phyloP scores from a whole-genome alignment of 345 rosid genomes.

The Citrus hindsii region DNA sequence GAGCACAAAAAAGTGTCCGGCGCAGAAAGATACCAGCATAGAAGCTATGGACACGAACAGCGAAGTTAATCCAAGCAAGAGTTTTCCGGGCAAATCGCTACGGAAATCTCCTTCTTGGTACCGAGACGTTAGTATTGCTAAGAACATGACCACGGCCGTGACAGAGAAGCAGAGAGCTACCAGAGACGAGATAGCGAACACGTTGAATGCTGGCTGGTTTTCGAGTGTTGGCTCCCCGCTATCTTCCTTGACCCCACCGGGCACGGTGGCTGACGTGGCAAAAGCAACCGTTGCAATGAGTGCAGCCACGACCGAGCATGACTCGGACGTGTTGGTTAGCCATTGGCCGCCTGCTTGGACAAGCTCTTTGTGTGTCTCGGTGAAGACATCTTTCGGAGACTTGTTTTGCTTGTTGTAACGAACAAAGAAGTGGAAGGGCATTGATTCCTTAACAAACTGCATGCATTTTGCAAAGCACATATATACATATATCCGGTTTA shows the following conservation, averaged over 20 bases:
- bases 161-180: conserved; percentile 41
- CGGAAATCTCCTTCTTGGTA: conserved; percentile 37
- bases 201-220: conserved; percentile 29
- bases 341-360: conserved; percentile 40
- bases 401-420: conserved; percentile 24
- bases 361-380: conserved; percentile 27
- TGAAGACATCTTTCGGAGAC: conserved; percentile 38
- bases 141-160: conserved; percentile 32
- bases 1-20: conserved; percentile 52
- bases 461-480: not conserved
- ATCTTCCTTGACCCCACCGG: conserved; percentile 23
- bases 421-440: conserved; percentile 31
- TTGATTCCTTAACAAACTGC: conserved; percentile 46
- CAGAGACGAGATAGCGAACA: conserved; percentile 38
- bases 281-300: conserved; percentile 56
- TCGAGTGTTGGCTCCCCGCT: conserved; percentile 30
- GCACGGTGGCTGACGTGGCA: conserved; percentile 41
- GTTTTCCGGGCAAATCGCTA: conserved; percentile 29
- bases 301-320: conserved; percentile 56
- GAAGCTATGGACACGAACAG: conserved; percentile 40
- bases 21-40: conserved; percentile 41
- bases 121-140: conserved; percentile 42
- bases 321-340: conserved; percentile 45
- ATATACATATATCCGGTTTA: no score
- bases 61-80: conserved; percentile 35